These are phyloP conservation scores for Coffea eugenioides DNA, from an alignment of 257 asterid genomes.

Conservation along the genomic window DNA sequence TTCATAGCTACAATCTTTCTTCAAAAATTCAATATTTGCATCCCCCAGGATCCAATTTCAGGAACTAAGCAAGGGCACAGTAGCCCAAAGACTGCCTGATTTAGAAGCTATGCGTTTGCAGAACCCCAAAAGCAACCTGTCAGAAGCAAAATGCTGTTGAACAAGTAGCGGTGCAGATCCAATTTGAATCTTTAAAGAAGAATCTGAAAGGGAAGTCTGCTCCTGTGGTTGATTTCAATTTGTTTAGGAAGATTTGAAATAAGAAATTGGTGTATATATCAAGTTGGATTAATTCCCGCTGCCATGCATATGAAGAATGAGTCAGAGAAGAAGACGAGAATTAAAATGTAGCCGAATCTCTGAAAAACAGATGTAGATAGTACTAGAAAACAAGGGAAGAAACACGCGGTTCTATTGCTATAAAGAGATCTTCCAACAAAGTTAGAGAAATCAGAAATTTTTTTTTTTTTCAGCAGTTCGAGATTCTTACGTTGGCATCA, in stretches of 20 bases:
- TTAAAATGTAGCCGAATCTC: not conserved
- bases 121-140: conserved; percentile 14
- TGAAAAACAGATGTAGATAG: conserved; percentile 1
- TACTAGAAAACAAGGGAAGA: not conserved
- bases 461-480: conserved; percentile 20
- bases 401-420: not conserved
- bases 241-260: conserved; percentile 24
- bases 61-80: not conserved
- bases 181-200: conserved; percentile 13
- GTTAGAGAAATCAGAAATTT: conserved; percentile 20
- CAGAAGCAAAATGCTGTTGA: conserved; percentile 2
- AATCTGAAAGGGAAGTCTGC: conserved; percentile 20
- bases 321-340: conserved; percentile 18
- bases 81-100: conserved; percentile 11
- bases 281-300: conserved; percentile 29
- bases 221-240: conserved; percentile 1
- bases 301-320: conserved; percentile 10
- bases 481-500: conserved; percentile 22
- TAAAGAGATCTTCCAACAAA: conserved; percentile 28
- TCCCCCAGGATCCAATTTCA: conserved; percentile 20
- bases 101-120: conserved; percentile 15
- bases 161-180: conserved; percentile 1
- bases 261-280: conserved; percentile 31
- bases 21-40: conserved; percentile 17
- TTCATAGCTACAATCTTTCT: conserved; percentile 48